Evolutionary conservation across 2,329 filamentous ascomycete genomes (phyloP).

Genomic region (Colletotrichum tanaceti): DNA sequence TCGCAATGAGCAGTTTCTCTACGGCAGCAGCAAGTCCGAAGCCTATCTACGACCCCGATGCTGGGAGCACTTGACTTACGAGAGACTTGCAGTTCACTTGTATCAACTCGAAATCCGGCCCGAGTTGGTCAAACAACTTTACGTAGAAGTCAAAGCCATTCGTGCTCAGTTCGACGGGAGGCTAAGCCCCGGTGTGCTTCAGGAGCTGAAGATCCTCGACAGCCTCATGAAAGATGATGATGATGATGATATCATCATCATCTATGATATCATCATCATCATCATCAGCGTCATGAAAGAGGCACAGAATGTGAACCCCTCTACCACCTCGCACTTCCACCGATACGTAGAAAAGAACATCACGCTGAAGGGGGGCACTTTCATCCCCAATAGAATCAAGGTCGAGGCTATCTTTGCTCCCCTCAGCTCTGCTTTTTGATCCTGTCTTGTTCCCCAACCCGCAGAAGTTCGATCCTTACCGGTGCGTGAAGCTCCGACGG

Average conservation of each 20-base stretch:
- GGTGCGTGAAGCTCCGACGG: slow-evolving; percentile 21
- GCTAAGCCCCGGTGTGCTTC: slow-evolving; percentile 48
- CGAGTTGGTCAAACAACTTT: slow-evolving; percentile 60
- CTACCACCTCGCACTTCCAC: slow-evolving; percentile 25
- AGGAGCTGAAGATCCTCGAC: slow-evolving; percentile 49
- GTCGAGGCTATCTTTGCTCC: slow-evolving; percentile 50
- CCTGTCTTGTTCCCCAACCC: slow-evolving; percentile 16
- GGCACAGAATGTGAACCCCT: slow-evolving; percentile 48
- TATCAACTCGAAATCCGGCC: slow-evolving; percentile 62
- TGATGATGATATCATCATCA: no score
- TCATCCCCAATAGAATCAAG: slow-evolving; percentile 43
- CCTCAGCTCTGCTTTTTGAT: slow-evolving; percentile 16
- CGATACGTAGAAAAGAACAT: slow-evolving; percentile 60
- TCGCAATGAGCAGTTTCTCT: slow-evolving; percentile 55
- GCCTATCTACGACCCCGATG: slow-evolving; percentile 43
- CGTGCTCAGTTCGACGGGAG: slow-evolving; percentile 48
- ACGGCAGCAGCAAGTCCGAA: slow-evolving; percentile 56
- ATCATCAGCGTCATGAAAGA: slow-evolving; percentile 52
- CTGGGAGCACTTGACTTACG: slow-evolving; percentile 34
- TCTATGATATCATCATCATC: no score
- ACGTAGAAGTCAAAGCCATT: slow-evolving; percentile 58
- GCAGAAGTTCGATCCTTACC: slow-evolving; percentile 17
- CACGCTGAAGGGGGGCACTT: slow-evolving; percentile 44
- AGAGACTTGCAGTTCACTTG: slow-evolving; percentile 40
- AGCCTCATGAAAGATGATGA: slow-evolving; percentile 52